Conservation (phyloP, 192 early-diverging fungal species). For the Backusella westeae region DNA sequence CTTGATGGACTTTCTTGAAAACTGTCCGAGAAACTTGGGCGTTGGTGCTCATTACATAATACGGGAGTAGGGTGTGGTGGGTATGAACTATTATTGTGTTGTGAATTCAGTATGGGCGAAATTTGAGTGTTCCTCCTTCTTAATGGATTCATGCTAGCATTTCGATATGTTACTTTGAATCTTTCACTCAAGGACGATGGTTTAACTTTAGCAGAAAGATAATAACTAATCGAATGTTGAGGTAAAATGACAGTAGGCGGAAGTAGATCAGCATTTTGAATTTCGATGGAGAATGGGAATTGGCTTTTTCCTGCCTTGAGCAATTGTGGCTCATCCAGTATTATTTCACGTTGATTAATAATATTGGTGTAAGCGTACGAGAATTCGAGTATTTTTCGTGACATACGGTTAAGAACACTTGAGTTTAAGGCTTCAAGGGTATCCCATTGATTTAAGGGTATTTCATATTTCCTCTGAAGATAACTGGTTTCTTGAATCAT, state of each 20-base stretch:
- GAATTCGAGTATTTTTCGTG: not conserved
- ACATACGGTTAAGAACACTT: not conserved
- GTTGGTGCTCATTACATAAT: not conserved
- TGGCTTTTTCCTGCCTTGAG: not conserved
- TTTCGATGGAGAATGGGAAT: not conserved
- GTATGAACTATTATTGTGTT: not conserved
- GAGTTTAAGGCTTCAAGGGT: not conserved
- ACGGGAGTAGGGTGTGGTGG: not conserved
- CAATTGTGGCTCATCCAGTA: not conserved
- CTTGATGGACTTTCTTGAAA: not conserved
- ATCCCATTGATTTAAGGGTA: not conserved
- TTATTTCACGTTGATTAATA: not conserved
- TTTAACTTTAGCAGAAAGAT: conserved; percentile 5
- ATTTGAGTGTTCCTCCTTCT: not conserved
- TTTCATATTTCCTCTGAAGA: not conserved
- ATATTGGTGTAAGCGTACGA: not conserved
- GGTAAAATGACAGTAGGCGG: not conserved
- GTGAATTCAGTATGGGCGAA: not conserved
- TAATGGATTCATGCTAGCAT: not conserved
- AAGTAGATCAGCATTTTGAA: not conserved
- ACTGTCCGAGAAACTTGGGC: not conserved
- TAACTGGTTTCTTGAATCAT: not conserved
- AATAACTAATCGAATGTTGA: not conserved
- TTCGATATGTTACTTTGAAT: not conserved
- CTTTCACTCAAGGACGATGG: not conserved